Evolutionary conservation across 192 early-diverging fungal species (phyloP), one percentile per base, ranked within the genome.

Genomic region (Spinellus fusiger): DNA sequence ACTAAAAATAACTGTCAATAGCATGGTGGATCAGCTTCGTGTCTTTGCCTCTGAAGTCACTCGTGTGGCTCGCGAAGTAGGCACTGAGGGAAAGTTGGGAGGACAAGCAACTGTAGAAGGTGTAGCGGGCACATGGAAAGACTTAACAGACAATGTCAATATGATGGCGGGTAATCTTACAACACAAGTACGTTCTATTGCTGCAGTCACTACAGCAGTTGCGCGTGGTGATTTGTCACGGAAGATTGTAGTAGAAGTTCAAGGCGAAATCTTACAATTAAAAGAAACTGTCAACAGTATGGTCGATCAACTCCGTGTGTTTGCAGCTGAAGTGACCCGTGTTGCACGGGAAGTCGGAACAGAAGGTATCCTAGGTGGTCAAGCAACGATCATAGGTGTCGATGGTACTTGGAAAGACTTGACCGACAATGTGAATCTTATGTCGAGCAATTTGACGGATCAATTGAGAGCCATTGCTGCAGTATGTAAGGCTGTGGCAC

Each of bases 111-210:
- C 74, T 5, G 87, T 89, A 0, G 68, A 55, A 23, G 74, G 59
- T 16, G 87, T 87, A 0, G 82, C 69, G 32, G 87, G 87, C 20
- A 86, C 83, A 0, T 89, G 88, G 88, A 85, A 83, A 46, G 78
- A 86, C 20, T 65, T 89, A 0, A 89, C 88, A 0, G 83, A 85
- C 56, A 86, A 84, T 63, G 87, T 89, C 54, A 89, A 89, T 69
- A 81, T 70, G 15, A 89, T 89, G 88, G 86, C 86, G 0, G 61
- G 70, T 22, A 80, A 89, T 52, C 66, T 89, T 1, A 89, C 86
- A 0, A 76, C 70, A 15, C 87, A 89, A 64, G 85, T 89, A 9
- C 82, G 87, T 50, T 77, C 75, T 8, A 89, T 89, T 60, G 78
- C 79, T 25, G 66, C 75, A 16, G 87, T 89, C 3, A 86, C 85